phyloP scores from a whole-genome alignment of 306 rosid genomes.

The Cyamopsis tetragonoloba region DNA sequence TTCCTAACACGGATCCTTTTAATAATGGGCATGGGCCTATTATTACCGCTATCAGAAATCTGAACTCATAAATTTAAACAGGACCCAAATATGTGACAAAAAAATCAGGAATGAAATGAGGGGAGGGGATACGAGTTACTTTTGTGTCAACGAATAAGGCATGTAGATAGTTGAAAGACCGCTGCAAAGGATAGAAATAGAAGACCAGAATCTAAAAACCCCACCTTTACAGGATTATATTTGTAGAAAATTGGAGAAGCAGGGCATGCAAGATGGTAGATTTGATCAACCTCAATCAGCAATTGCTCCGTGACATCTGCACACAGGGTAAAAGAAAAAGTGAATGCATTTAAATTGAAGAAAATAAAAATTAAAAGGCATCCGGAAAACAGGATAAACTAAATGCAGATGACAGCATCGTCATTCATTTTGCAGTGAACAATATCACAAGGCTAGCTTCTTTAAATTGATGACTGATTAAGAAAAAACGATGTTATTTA shows the following conservation, averaged over 20 bases:
- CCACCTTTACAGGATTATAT: constrained; percentile 90
- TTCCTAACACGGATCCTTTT: too few relatives aligned
- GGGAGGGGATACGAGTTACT: not conserved
- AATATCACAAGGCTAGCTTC: not conserved
- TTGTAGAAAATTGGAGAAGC: constrained; percentile 96
- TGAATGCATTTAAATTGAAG: not conserved
- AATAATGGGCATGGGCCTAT: too few relatives aligned
- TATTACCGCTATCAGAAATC: not conserved
- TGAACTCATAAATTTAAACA: not conserved
- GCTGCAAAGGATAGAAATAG: not conserved
- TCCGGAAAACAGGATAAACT: not conserved
- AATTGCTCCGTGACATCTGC: constrained; percentile 85
- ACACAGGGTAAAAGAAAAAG: constrained; percentile 4
- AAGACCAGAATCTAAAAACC: not conserved
- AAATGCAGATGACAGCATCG: not conserved
- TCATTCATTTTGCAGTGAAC: not conserved
- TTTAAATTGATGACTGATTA: not conserved
- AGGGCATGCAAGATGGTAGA: constrained; percentile 97
- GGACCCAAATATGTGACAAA: too few relatives aligned
- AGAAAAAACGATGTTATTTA: not conserved
- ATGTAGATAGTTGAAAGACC: not conserved
- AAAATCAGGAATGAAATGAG: too few relatives aligned
- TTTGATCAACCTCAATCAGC: constrained; percentile 87
- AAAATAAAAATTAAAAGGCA: not conserved
- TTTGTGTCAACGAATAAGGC: not conserved